These are phyloP conservation scores for Hymenoscyphus repandus DNA, from an alignment of 2,329 filamentous ascomycete genomes.

Conservation along the genomic window DNA sequence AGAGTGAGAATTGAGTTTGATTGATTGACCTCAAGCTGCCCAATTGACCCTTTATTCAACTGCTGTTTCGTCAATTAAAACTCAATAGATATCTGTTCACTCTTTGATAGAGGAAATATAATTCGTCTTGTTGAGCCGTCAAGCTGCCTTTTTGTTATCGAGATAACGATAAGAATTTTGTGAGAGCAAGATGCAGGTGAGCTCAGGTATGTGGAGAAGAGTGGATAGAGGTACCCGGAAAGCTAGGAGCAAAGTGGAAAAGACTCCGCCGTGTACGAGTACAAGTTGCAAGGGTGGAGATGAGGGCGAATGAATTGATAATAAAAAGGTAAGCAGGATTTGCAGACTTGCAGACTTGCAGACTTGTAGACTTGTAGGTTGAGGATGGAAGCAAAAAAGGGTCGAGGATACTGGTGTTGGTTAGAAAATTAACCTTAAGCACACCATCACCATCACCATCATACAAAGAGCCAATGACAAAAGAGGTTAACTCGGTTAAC, in stretches of 20 bases:
- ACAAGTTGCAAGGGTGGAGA: too few relatives aligned
- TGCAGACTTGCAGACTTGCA: too few relatives aligned
- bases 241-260: background rate
- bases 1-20: slow-evolving; percentile 3
- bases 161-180: background rate
- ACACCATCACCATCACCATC: too few relatives aligned
- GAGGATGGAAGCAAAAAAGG: too few relatives aligned
- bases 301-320: too few relatives aligned
- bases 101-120: background rate
- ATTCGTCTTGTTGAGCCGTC: background rate
- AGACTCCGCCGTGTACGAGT: too few relatives aligned
- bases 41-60: slow-evolving; percentile 2
- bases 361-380: too few relatives aligned
- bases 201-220: background rate
- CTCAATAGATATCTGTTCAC: background rate
- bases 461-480: too few relatives aligned
- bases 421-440: too few relatives aligned
- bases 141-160: background rate
- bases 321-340: too few relatives aligned
- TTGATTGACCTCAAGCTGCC: background rate
- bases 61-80: background rate
- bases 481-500: too few relatives aligned
- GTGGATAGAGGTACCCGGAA: background rate
- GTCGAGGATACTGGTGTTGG: too few relatives aligned
- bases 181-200: background rate